Conservation (phyloP, 768 basidiomycete species). For the Russula foetens region DNA sequence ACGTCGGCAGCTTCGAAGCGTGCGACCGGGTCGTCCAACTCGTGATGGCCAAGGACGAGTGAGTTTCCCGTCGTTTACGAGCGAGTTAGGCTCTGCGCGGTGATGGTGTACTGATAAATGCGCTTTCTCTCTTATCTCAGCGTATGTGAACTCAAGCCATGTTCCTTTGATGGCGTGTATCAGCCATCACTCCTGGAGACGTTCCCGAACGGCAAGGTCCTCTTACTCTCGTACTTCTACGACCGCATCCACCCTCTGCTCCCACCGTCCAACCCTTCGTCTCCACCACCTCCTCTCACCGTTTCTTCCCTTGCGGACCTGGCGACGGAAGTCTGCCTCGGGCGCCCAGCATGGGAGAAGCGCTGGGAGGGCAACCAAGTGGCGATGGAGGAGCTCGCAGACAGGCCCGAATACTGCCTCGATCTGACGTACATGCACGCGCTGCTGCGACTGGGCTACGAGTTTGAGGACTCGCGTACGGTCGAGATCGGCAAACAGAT, state of each 20-base stretch:
- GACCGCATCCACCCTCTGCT: constrained; percentile 84
- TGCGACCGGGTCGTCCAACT: constrained; percentile 80
- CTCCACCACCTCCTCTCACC: constrained; percentile 21
- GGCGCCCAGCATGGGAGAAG: constrained; percentile 48
- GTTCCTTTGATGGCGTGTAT: constrained; percentile 96
- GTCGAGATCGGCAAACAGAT: constrained; percentile 83
- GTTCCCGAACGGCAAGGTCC: constrained; percentile 76
- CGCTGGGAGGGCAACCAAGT: constrained; percentile 38
- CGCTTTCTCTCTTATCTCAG: constrained; percentile 29
- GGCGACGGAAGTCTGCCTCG: constrained; percentile 67
- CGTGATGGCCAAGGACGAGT: constrained; percentile 94
- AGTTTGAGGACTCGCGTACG: constrained; percentile 61
- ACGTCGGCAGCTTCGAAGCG: constrained; percentile 75
- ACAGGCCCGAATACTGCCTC: constrained; percentile 88
- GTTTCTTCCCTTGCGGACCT: constrained; percentile 53
- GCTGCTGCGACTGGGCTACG: constrained; percentile 82
- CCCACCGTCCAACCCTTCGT: constrained; percentile 21
- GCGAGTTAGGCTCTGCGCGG: background rate
- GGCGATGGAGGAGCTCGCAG: constrained; percentile 63
- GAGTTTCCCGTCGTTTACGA: constrained; percentile 34
- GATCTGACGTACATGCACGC: constrained; percentile 95
- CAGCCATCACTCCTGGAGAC: constrained; percentile 88
- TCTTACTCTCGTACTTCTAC: constrained; percentile 97
- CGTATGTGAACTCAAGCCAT: constrained; percentile 85
- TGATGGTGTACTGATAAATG: background rate